Conservation (phyloP, 2,329 filamentous ascomycete species). For the Fusarium neocosmosporiellum region DNA sequence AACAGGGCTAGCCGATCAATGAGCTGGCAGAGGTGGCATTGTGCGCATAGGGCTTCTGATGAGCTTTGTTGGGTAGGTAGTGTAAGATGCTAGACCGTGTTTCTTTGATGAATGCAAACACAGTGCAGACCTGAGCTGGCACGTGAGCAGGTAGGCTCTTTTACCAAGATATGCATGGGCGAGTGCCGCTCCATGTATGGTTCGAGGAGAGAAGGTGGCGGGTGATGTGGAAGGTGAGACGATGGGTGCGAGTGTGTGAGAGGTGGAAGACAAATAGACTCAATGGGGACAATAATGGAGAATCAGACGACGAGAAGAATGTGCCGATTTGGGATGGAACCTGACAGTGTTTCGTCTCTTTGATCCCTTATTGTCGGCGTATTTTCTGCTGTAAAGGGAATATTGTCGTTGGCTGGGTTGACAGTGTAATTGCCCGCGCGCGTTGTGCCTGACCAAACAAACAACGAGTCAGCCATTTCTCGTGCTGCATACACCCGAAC, state of each 20-base stretch:
- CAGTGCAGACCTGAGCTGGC: not conserved
- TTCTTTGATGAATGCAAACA: not conserved
- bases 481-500: not conserved
- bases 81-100: not conserved
- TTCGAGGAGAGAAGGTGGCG: not conserved
- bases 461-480: not conserved
- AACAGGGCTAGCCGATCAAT: not conserved
- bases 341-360: not conserved
- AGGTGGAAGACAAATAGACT: not conserved
- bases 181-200: not conserved
- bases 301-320: not conserved
- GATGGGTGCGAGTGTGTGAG: not conserved
- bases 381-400: not conserved
- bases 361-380: not conserved
- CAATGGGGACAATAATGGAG: not conserved
- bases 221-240: not conserved
- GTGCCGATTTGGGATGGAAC: not conserved
- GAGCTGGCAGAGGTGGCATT: not conserved
- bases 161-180: not conserved
- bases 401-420: not conserved
- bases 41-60: not conserved
- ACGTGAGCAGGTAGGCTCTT: conserved; percentile 1
- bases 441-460: not conserved
- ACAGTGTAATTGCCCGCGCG: not conserved
- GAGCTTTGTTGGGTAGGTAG: not conserved